Base-by-base conservation (phyloP, 2,329 filamentous ascomycete genomes). In the Lecanicillium sp. region DNA sequence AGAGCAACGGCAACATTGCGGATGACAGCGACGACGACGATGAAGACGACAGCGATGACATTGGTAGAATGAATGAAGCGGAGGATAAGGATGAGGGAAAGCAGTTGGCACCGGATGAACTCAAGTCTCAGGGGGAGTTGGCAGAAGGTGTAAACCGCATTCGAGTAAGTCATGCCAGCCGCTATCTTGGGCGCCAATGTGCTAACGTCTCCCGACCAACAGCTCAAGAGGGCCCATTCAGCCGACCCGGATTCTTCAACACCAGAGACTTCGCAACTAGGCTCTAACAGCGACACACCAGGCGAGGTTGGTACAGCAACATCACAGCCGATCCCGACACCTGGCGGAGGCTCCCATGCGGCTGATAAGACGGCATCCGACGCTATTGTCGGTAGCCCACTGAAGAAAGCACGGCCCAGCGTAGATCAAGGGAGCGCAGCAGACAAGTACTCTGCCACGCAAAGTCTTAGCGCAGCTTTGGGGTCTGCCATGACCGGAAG, bases 181-280 rank as follows among this genome's bases (percentile, higher is more conserved):
- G 16, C 25, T 17, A 6, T 17, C 14, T 6, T n/a, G 1, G 15
- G 9, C 14, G 16, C 11, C 4, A 34, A 12, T 9, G 3, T 16
- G 4, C 14, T 27, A 16, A 29, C 15, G 4, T 3, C 14, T 37
- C 32, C 48, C 63, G 44, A 64, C 44, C 17, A 34, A 51, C 52
- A 89, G 85, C 77, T 90, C 45, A 90, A 90, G 68, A 75, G 85
- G 47, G 81, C 84, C 47, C 84, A 87, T 56, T 89, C 85, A 9
- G 75, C 73, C 29, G 85, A 88, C 36, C 80, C 78, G 9, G 67
- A 83, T 15, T 69, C 67, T 28, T 52, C 52, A 17, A 57, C 58
- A 1, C 52, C 57, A 5, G 53, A 57, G 25, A 36, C 37, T 30
- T 47, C 53, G 54, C 57, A 47, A 45, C 54, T 45, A 53, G 62